Percentiles rank a stretch among this genome's conserved stretches.
These are phyloP conservation scores for Senna siamea DNA, from an alignment of 306 rosid species.

Conservation along the genomic window DNA sequence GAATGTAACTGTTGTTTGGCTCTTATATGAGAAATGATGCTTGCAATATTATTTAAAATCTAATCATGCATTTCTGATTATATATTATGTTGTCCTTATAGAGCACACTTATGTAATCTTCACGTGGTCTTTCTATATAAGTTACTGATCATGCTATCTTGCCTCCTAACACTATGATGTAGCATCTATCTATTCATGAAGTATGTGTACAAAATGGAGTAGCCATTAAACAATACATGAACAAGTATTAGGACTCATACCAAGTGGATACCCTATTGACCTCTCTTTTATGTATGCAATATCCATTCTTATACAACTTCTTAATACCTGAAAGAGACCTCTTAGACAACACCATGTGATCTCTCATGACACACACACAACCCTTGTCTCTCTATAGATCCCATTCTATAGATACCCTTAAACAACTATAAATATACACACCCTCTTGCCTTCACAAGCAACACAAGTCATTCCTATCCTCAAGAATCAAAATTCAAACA, in stretches of 20 bases:
- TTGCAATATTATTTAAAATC: no score
- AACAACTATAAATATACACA: no score
- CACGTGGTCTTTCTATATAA: no score
- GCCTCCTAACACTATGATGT: not conserved
- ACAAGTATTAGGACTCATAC: not conserved
- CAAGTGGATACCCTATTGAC: conserved; percentile 24
- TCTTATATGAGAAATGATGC: no score
- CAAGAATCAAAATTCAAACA: not conserved
- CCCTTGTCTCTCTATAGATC: not conserved
- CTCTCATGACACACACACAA: not conserved
- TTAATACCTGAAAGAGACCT: not conserved
- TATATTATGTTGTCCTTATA: no score
- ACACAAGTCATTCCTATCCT: conserved; percentile 22
- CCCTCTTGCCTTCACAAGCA: conserved; percentile 20
- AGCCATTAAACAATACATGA: not conserved
- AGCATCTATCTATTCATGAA: conserved; percentile 13
- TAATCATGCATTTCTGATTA: no score
- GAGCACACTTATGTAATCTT: no score
- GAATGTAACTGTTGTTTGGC: no score
- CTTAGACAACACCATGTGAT: conserved; percentile 19
- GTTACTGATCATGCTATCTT: not conserved
- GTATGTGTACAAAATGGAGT: conserved; percentile 15
- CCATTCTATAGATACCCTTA: conserved; percentile 4
- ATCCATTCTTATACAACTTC: not conserved
- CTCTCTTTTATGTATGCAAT: not conserved